phyloP scores from a whole-genome alignment of 495 filamentous ascomycete species.

The Aspergillus wentii region DNA sequence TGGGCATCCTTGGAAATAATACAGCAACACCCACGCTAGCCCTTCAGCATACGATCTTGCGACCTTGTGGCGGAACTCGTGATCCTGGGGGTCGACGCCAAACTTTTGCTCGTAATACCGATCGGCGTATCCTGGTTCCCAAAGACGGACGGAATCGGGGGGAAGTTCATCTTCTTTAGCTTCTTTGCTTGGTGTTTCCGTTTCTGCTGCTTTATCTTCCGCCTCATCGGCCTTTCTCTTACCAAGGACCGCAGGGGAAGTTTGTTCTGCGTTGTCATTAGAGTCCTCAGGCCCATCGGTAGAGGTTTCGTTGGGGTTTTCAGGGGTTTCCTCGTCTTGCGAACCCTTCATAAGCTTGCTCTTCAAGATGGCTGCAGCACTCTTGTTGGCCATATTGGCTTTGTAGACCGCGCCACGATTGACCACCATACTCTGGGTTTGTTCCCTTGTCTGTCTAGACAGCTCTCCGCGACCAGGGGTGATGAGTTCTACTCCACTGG shows the following conservation, averaged over 20 bases:
- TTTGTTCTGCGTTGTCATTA: slow-evolving; percentile 19
- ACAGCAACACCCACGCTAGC: slow-evolving; percentile 93
- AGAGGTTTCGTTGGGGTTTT: slow-evolving; percentile 11
- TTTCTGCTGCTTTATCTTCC: slow-evolving; percentile 54
- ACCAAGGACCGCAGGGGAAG: slow-evolving; percentile 44
- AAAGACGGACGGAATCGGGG: slow-evolving; percentile 79
- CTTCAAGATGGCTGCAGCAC: slow-evolving; percentile 86
- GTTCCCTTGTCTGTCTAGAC: slow-evolving; percentile 52
- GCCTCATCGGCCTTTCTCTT: slow-evolving; percentile 61
- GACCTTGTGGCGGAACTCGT: slow-evolving; percentile 86
- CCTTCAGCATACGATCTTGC: slow-evolving; percentile 93
- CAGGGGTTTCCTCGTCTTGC: slow-evolving; percentile 14
- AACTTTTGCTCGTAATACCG: slow-evolving; percentile 99
- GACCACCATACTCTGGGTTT: slow-evolving; percentile 85
- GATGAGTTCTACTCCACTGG: slow-evolving; percentile 51
- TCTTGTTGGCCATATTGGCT: slow-evolving; percentile 87
- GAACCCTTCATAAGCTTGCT: slow-evolving; percentile 60
- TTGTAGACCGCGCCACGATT: slow-evolving; percentile 71
- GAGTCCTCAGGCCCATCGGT: slow-evolving; percentile 13
- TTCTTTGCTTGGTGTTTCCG: slow-evolving; percentile 53
- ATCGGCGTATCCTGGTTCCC: slow-evolving; percentile 93
- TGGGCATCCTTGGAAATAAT: slow-evolving; percentile 97
- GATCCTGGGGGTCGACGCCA: slow-evolving; percentile 71
- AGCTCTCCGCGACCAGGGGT: slow-evolving; percentile 53
- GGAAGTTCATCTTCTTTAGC: slow-evolving; percentile 57